Evolutionary conservation across 345 rosid species (phyloP), one percentile per base, ranked within the genome.

Genomic region (Gossypium thurberi): DNA sequence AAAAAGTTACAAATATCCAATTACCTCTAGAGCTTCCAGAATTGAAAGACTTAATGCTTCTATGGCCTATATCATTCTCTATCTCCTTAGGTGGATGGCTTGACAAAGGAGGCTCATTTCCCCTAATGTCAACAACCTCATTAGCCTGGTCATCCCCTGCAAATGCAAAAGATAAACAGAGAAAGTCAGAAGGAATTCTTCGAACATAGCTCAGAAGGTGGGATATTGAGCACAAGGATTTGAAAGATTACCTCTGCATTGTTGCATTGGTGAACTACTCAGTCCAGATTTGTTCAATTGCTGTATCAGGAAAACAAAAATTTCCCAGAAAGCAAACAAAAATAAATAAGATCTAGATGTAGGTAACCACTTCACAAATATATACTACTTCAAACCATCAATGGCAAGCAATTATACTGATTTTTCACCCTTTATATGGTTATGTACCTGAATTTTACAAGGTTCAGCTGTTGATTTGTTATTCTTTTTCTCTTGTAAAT

Each of bases 51-150:
- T 78, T 81, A 55, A 72, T 72, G 63, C 72, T 77, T 74, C 68
- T 75, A 60, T 44, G 71, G 69, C 72, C 79, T 17, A 44, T 14
- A 67, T 81, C 87, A 78, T 80, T 84, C 62, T 83, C 90, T 69
- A 84, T 81, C 80, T 87, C 86, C 40, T 80, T 75, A 0, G 81
- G 75, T 23, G 88, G 84, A 42, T 81, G 80, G 70, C 87, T 85
- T 56, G 89, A 87, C 62, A 86, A 80, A 46, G 92, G 96, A 59
- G 90, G 89, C 77, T 91, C 97, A 82, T 91, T 86, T 13, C 91
- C 95, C 76, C 97, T 92, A 51, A 85, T 84, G 78, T 86, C 92
- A 57, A 88, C 84, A 76, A 91, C 94, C 83, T 95, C 99, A 76
- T 87, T 94, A 26, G 81, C 88, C 8, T 77, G 76, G 56, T 81